Conservation (phyloP, 495 filamentous ascomycete genomes). For the Neurospora terricola region DNA sequence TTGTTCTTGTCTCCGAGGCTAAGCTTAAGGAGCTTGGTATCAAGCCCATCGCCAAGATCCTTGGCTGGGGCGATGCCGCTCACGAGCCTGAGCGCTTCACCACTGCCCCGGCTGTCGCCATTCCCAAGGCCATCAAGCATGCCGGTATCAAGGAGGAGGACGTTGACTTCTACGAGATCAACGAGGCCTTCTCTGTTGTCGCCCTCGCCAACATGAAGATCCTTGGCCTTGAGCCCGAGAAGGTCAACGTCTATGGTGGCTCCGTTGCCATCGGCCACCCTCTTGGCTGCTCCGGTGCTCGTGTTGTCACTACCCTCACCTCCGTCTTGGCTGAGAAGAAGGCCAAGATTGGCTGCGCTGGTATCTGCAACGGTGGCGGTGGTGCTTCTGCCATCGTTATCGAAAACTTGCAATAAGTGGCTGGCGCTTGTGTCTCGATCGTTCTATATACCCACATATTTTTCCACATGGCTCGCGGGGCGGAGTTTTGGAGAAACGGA, state of each 20-base stretch:
- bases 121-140: constrained; percentile 93
- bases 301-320: constrained; percentile 84
- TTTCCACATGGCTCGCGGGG: not conserved
- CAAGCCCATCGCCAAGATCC: constrained; percentile 87
- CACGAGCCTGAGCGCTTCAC: constrained; percentile 90
- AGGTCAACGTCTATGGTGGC: constrained; percentile 93
- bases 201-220: constrained; percentile 93
- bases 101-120: constrained; percentile 85
- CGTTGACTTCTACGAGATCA: constrained; percentile 95
- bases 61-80: constrained; percentile 92
- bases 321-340: constrained; percentile 83
- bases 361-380: constrained; percentile 97
- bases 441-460: not conserved
- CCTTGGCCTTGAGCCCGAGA: constrained; percentile 64
- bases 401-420: constrained; percentile 51
- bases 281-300: constrained; percentile 83
- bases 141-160: constrained; percentile 63
- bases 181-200: constrained; percentile 96
- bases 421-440: not conserved
- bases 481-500: not conserved
- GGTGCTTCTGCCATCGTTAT: constrained; percentile 87
- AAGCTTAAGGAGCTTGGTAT: constrained; percentile 81
- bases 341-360: constrained; percentile 85
- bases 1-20: constrained; percentile 83
- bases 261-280: constrained; percentile 95